Conservation (phyloP, 2,329 filamentous ascomycete genomes). For the Penicillium sclerotiorum region DNA sequence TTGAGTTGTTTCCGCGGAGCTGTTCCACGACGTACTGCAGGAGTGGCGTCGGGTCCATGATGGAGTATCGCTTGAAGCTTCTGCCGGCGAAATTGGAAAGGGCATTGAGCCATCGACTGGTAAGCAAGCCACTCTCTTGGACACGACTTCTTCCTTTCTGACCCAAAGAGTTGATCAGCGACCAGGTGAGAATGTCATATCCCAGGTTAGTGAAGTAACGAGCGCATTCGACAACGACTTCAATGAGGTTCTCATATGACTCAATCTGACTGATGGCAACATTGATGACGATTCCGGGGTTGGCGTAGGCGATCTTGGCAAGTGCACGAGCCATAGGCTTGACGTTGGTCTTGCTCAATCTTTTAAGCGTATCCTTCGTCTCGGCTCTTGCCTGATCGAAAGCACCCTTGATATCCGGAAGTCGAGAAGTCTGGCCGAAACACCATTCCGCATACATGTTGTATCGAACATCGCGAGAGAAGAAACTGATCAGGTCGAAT, state of each 20-base stretch:
- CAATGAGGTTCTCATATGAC: constrained; percentile 90
- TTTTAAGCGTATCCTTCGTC: constrained; percentile 83
- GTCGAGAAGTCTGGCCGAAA: constrained; percentile 72
- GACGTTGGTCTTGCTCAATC: constrained; percentile 84
- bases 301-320: constrained; percentile 88
- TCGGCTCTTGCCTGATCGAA: constrained; percentile 77
- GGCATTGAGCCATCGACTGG: constrained; percentile 89
- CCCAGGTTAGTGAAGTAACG: constrained; percentile 91
- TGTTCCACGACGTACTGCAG: constrained; percentile 89
- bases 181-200: constrained; percentile 93
- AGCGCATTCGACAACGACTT: constrained; percentile 91
- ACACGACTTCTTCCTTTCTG: constrained; percentile 60
- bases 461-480: constrained; percentile 76
- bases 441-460: constrained; percentile 94
- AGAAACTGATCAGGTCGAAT: constrained; percentile 79
- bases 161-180: constrained; percentile 73
- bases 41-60: constrained; percentile 81
- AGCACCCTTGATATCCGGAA: constrained; percentile 75
- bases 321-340: constrained; percentile 82
- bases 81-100: constrained; percentile 88
- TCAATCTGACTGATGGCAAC: constrained; percentile 90
- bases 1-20: constrained; percentile 78
- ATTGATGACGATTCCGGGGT: constrained; percentile 87
- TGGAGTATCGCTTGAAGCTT: constrained; percentile 81
- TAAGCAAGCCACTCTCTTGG: constrained; percentile 70